phyloP scores from a whole-genome alignment of 176 grass and related monocot species.

The Triticum monococcum region DNA sequence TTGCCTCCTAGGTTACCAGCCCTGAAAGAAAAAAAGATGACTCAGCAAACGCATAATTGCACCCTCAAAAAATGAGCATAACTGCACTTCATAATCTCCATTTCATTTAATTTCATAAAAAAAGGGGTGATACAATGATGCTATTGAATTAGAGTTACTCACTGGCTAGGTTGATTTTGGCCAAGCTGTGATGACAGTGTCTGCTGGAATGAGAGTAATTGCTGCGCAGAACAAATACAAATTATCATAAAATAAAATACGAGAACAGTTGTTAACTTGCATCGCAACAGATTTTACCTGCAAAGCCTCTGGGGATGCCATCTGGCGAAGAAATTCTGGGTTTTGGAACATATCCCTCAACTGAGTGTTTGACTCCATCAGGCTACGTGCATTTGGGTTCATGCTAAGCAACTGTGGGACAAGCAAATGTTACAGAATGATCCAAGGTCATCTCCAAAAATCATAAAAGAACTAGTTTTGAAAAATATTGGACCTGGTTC shows the following conservation, averaged over 20 bases:
- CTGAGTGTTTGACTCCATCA: conserved; percentile 86
- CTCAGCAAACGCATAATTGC: conserved; percentile 22
- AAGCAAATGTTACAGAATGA: conserved; percentile 32
- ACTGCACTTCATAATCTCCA: neutral
- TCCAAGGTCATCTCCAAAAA: conserved; percentile 10
- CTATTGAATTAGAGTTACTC: conserved; percentile 47
- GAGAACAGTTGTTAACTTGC: neutral
- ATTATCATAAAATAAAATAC: neutral
- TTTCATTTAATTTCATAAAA: conserved; percentile 7
- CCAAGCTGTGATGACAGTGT: conserved; percentile 65
- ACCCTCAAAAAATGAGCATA: neutral
- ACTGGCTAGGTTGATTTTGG: conserved; percentile 64
- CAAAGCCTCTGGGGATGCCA: conserved; percentile 87
- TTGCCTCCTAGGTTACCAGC: conserved; percentile 56
- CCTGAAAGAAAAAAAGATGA: conserved; percentile 44
- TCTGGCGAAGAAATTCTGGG: conserved; percentile 91
- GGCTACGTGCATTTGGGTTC: conserved; percentile 68
- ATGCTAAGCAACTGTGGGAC: conserved; percentile 71
- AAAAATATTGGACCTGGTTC: conserved; percentile 65
- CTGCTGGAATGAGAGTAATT: conserved; percentile 87
- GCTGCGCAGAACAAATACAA: conserved; percentile 43
- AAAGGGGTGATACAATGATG: conserved; percentile 11
- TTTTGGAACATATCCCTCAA: conserved; percentile 94
- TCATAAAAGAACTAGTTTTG: conserved; percentile 17
- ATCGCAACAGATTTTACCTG: conserved; percentile 47